phyloP scores from a whole-genome alignment of 148 eudicot genomes.

The Rhododendron mucronatum region DNA sequence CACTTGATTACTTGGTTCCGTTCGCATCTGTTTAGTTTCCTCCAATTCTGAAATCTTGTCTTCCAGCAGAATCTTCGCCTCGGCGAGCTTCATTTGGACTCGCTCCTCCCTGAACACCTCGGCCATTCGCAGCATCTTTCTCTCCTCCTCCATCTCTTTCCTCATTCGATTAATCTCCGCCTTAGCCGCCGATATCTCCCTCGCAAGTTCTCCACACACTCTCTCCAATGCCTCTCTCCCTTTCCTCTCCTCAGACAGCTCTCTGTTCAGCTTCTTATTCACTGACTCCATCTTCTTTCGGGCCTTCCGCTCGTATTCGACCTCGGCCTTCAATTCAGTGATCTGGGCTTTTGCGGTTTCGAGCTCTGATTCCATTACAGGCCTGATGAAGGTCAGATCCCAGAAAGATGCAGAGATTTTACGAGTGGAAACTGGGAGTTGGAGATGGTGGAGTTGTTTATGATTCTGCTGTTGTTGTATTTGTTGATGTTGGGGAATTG shows the following conservation, averaged over 20 bases:
- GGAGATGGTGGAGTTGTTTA: slow-evolving; percentile 30
- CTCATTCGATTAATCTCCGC: slow-evolving; percentile 33
- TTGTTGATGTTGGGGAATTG: slow-evolving; percentile 13
- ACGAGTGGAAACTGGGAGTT: slow-evolving; percentile 31
- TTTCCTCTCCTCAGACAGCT: slow-evolving; percentile 44
- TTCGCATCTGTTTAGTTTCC: slow-evolving; percentile 7
- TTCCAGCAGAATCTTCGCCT: slow-evolving; percentile 48
- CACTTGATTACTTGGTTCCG: neutral
- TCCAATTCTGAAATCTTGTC: slow-evolving; percentile 37
- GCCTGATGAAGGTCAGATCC: slow-evolving; percentile 45
- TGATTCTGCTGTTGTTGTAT: slow-evolving; percentile 13
- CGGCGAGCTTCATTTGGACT: slow-evolving; percentile 65
- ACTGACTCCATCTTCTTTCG: slow-evolving; percentile 45
- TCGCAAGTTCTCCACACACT: slow-evolving; percentile 49
- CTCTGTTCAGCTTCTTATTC: slow-evolving; percentile 42
- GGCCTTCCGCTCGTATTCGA: slow-evolving; percentile 51
- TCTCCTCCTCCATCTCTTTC: slow-evolving; percentile 58
- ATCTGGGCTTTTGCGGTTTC: slow-evolving; percentile 43
- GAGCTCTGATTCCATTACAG: slow-evolving; percentile 41
- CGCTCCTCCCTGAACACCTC: slow-evolving; percentile 73
- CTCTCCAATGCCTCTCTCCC: slow-evolving; percentile 39
- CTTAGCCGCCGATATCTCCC: slow-evolving; percentile 29
- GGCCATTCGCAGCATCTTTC: slow-evolving; percentile 62
- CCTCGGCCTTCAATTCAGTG: slow-evolving; percentile 38
- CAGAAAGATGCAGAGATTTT: slow-evolving; percentile 40